Conservation (phyloP, 257 asterid genomes). For the Ehretia macrophylla region DNA sequence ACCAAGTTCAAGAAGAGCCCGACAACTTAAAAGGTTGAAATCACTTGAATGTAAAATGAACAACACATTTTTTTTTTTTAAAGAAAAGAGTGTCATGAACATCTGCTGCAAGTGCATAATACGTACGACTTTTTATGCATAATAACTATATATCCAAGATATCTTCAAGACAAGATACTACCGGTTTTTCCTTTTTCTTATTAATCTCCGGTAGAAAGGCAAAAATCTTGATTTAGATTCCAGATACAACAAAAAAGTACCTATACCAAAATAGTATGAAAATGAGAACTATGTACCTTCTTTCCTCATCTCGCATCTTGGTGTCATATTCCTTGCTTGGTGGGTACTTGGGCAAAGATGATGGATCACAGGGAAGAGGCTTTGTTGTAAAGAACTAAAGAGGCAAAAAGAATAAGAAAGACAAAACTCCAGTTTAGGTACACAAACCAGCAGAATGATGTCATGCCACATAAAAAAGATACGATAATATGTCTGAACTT, state of each 20-base stretch:
- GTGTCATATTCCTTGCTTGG: conserved; percentile 82
- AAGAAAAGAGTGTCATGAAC: too few species aligned
- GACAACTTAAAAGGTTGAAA: too few species aligned
- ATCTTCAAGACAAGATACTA: too few species aligned
- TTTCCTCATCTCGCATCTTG: conserved; percentile 66
- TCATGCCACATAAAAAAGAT: neutral
- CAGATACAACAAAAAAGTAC: neutral
- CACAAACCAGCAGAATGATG: neutral
- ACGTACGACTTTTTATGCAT: too few species aligned
- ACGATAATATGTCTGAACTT: too few species aligned
- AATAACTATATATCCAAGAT: too few species aligned
- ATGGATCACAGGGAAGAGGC: conserved; percentile 89
- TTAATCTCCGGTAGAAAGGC: too few species aligned
- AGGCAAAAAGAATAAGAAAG: neutral
- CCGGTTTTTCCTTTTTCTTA: too few species aligned
- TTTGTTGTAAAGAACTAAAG: conserved; percentile 67
- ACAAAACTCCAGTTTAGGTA: neutral
- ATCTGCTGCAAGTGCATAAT: too few species aligned
- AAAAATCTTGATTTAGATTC: neutral
- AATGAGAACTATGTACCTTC: conserved; percentile 39
- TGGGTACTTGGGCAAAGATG: conserved; percentile 69
- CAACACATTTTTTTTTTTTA: too few species aligned
- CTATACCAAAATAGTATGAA: neutral
- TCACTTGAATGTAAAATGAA: too few species aligned
- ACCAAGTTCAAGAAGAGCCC: too few species aligned